Evolutionary conservation across 2,329 filamentous ascomycete genomes (phyloP), one percentile per base, ranked within the genome.

Genomic region (Dendrostoma leiphaemia): DNA sequence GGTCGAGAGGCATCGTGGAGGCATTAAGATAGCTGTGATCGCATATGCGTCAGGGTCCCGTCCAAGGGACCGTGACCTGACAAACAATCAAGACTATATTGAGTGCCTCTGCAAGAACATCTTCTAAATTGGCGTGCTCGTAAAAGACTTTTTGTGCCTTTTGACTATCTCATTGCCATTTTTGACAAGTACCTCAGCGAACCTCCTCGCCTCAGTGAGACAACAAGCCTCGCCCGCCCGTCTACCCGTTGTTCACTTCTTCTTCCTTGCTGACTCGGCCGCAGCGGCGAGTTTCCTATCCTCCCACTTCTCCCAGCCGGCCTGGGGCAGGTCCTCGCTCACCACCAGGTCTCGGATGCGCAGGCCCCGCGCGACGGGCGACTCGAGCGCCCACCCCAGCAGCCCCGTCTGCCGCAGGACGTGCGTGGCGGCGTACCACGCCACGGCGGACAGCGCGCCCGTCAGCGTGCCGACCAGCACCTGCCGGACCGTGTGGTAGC

Each of bases 281-380:
- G 62, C 57, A 15, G 62, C 66, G 24, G 69, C 70, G 35, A 63
- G 64, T 61, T 74, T 75, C 61, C 65, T 72, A 46, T 77, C 75
- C 69, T 93, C 86, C 91, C 92, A 97, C 67, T 89, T 87, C 72
- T 92, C 90, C 93, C 93, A 99, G 2, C 94, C 94, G 38, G 91
- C 88, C 74, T 96, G 91, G 31, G 87, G 87, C 62, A 96, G 72
- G 71, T 97, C 93, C 72, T 97, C 93, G 67, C 88, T 87, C 6
- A 95, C 79, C 12, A 95, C 84, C 59, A 99, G 73, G 70, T 99
- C 94, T 56, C 94, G 80, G 45, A 96, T 75, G 56, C 93, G 80
- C 45, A 94, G 74, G 60, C 84, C 79, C 64, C 82, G 81, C 3
- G 84, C 81, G 4, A 88, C 62, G 26, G 83, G 80, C 32, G 83